Conservation (phyloP, 768 basidiomycete genomes). For the Fomitopsis pulvina region DNA sequence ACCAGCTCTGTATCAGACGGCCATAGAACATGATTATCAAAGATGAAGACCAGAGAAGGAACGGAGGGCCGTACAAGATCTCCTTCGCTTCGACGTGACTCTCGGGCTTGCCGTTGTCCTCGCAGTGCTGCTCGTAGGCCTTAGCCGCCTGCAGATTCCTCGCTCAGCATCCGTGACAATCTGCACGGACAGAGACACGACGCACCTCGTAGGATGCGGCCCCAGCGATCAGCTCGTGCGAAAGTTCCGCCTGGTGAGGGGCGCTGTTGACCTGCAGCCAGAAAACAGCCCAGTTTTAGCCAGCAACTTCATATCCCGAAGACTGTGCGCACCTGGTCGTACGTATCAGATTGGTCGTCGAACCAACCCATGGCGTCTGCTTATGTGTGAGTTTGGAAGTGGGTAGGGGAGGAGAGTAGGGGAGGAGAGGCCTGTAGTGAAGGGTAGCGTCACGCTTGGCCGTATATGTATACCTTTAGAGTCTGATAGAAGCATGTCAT, state of each 20-base stretch:
- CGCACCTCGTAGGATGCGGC: conserved; percentile 60
- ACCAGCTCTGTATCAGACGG: no score
- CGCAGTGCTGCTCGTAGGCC: conserved; percentile 51
- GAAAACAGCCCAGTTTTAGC: not conserved
- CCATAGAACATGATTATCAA: no score
- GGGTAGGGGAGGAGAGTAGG: no score
- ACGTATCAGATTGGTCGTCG: conserved; percentile 34
- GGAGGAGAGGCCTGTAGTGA: no score
- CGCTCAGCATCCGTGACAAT: no score
- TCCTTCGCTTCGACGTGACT: conserved; percentile 54
- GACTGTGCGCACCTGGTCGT: conserved; percentile 35
- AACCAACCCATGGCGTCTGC: conserved; percentile 42
- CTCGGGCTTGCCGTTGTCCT: conserved; percentile 39
- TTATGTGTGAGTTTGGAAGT: no score
- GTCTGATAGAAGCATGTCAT: no score
- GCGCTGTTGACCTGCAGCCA: conserved; percentile 35
- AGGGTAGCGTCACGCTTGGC: no score
- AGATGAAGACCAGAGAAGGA: not conserved
- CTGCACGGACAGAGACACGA: no score
- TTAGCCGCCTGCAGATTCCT: conserved; percentile 51
- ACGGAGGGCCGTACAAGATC: conserved; percentile 30
- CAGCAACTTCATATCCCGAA: not conserved
- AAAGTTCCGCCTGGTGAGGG: conserved; percentile 50
- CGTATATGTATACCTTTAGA: no score
- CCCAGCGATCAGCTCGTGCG: conserved; percentile 62